Evolutionary conservation across 768 basidiomycete species (phyloP).

Genomic region (Sarcomyxa edulis): DNA sequence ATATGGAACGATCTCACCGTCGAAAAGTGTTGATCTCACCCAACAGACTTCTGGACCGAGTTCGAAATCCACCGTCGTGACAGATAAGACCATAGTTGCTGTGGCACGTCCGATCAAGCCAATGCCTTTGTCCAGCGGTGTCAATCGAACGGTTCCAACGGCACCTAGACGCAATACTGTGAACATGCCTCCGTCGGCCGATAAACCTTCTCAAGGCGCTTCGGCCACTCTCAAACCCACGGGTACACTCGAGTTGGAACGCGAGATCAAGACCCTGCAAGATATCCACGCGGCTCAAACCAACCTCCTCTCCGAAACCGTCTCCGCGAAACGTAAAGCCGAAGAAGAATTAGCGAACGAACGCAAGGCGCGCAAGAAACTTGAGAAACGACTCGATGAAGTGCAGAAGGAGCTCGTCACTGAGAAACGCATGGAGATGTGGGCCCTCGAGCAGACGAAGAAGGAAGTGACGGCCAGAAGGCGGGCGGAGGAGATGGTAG

Average conservation of each 20-base stretch:
- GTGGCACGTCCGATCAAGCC: not conserved
- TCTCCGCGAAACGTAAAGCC: conserved; percentile 35
- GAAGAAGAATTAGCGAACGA: conserved; percentile 34
- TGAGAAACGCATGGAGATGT: conserved; percentile 23
- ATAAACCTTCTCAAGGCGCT: conserved; percentile 7
- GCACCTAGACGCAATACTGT: not conserved
- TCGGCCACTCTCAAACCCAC: conserved; percentile 4
- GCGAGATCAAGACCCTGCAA: conserved; percentile 34
- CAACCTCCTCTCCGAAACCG: conserved; percentile 24
- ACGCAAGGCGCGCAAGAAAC: conserved; percentile 28
- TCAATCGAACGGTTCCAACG: not conserved
- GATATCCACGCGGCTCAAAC: conserved; percentile 24
- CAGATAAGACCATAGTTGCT: not conserved
- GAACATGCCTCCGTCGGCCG: conserved; percentile 6
- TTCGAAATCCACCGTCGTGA: not conserved
- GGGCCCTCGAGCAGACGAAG: conserved; percentile 20
- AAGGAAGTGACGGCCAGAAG: conserved; percentile 55
- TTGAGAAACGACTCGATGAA: conserved; percentile 27
- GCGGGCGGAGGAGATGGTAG: conserved; percentile 50
- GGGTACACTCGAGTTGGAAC: conserved; percentile 17
- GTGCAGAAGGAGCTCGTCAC: conserved; percentile 24
- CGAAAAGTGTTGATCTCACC: not conserved
- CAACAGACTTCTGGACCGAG: too few species aligned
- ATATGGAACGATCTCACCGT: conserved; percentile 25
- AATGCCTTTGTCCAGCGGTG: not conserved